Base-by-base conservation (phyloP, 2,329 filamentous ascomycete genomes). In the Colletotrichum sp. region DNA sequence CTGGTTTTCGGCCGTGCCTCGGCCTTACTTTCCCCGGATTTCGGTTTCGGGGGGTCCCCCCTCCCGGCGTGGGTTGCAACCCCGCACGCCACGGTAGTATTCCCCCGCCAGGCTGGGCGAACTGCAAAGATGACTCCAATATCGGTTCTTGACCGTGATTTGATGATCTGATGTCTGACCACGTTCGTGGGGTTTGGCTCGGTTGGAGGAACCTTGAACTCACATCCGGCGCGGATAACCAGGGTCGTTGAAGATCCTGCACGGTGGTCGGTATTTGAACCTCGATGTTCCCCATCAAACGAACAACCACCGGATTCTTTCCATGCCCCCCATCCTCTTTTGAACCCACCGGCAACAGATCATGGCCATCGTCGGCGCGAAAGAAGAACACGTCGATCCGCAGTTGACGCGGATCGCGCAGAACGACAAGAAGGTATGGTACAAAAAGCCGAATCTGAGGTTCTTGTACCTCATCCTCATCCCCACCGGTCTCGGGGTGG, bases 401-500 rank as follows among this genome's bases (percentile, higher is more conserved):
- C 81, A 83, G 15, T 76, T 86, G 21, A 81, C 83, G 49, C 80
- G 76, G 70, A 85, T 86, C 44, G 84, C 84, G 15, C 76, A 83
- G 52, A 80, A 81, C 4, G 84, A 86, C 77, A 81, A 79, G 21
- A 81, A 80, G 36, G 80, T 75, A 79, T 87, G 85, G 86, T 86
- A 86, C 78, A 78, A 83, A 32, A 87, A 87, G 70, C 84, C 83
- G 2, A 85, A 86, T 71, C 78, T 87, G 68, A 79, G 84, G 30
- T 80, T 82, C 15, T 78, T 87, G 36, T 87, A 87, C 72, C 79
- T 87, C 68, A 84, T 85, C 36, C 79, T 87, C 16, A 79, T 86
- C n/a, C 85, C 85, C 1, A 83, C 83, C 6, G 84, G 81, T 1
- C 79, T 87, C n/a, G 86, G 85, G 0, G 85, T 86, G 5, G 85